Evolutionary conservation across 2,329 filamentous ascomycete species (phyloP).

Genomic region (Lachnellula subtilissima): DNA sequence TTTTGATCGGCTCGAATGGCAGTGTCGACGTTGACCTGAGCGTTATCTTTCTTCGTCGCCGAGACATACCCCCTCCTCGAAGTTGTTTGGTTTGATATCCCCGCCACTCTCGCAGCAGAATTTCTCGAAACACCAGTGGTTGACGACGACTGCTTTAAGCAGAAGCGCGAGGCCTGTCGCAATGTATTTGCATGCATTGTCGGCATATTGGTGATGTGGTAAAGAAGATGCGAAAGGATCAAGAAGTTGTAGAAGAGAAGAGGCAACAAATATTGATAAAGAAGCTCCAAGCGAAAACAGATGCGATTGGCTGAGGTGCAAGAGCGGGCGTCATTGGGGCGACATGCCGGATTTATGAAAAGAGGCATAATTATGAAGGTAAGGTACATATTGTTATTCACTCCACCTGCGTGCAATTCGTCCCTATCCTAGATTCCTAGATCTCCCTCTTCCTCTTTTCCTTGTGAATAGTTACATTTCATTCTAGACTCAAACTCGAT

Average conservation of each 20-base stretch:
- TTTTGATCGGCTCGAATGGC: constrained; percentile 84
- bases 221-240: constrained; percentile 8
- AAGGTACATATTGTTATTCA: no score
- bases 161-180: constrained; percentile 31
- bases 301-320: constrained; percentile 6
- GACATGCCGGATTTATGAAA: constrained; percentile 1
- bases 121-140: constrained; percentile 23
- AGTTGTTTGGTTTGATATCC: constrained; percentile 19
- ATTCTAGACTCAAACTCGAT: not conserved
- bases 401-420: no score
- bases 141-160: constrained; percentile 24
- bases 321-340: constrained; percentile 1
- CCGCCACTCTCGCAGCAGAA: constrained; percentile 18
- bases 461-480: not conserved
- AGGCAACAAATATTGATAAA: constrained; percentile 4
- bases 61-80: constrained; percentile 70
- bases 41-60: constrained; percentile 72
- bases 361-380: not conserved
- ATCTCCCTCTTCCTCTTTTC: not conserved
- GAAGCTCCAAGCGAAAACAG: constrained; percentile 6
- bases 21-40: constrained; percentile 76
- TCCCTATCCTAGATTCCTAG: not conserved
- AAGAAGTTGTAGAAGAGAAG: not conserved
- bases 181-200: constrained; percentile 28
- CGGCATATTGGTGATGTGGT: constrained; percentile 22